Evolutionary conservation across 306 rosid genomes (phyloP), one percentile per base, ranked within the genome.

Genomic region (Acacia confusa): DNA sequence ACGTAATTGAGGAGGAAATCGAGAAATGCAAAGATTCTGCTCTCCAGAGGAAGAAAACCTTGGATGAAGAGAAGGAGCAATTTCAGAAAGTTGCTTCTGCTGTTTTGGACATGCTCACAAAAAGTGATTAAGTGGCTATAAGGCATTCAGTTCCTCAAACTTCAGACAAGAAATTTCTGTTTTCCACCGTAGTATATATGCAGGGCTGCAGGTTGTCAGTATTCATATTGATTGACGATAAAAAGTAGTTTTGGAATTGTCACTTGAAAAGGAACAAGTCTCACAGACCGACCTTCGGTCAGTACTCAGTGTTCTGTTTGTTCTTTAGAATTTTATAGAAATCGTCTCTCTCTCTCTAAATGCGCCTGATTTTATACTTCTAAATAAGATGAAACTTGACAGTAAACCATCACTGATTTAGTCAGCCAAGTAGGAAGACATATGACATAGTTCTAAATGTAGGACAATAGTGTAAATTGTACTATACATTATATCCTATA

Each of bases 31-130:
- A 78, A 77, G 83, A 80, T 38, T 78, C 87, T 60, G 79, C 87
- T 81, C 44, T 82, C 25, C 91, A 89, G 72, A 86, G 83, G 86
- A 89, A 85, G 86, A 88, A 64, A 74, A 67, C 47, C 52, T 75
- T 89, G 6, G 91, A 87, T 74, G 92, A 89, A 75, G 88, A 85
- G 82, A 88, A 82, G 57, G 88, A 87, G 66, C 89, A 70, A 45
- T 85, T 91, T 69, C 90, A 89, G 83, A 88, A 87, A 83, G 90
- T 88, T 68, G 91, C 90, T 83, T 87, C 79, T 70, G 72, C 87
- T 28, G 90, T 87, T 65, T 63, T 89, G 58, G 83, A 86, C 82
- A 74, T 89, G 90, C 91, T 87, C 72, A 83, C 81, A 81, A 79
- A 82, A 32, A 77, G 72, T 34, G 83, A 77, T 17, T 81, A 77